These are phyloP conservation scores for Sporobolomyces phaffii DNA, from an alignment of 768 basidiomycete genomes.

Conservation along the genomic window DNA sequence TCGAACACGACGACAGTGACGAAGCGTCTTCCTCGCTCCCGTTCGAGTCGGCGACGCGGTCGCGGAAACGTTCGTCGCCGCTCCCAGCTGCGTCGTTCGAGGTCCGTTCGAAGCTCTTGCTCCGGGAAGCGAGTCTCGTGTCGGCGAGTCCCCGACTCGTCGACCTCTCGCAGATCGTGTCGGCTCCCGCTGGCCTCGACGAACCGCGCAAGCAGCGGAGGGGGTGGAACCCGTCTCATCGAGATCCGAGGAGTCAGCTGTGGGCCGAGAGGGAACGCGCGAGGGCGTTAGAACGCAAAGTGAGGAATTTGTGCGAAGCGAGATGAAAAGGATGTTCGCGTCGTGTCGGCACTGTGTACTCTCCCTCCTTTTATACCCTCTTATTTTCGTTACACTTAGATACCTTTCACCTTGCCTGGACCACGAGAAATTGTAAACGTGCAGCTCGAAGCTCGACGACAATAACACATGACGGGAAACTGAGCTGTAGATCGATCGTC, in stretches of 20 bases:
- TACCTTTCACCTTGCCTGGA: too few relatives aligned
- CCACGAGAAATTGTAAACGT: too few relatives aligned
- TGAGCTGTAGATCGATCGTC: too few relatives aligned
- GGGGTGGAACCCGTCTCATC: constrained; percentile 11
- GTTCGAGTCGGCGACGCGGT: constrained; percentile 16
- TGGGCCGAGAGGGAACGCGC: constrained; percentile 37
- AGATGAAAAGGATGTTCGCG: too few relatives aligned
- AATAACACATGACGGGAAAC: too few relatives aligned
- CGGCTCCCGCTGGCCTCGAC: not conserved
- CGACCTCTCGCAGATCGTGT: constrained; percentile 53
- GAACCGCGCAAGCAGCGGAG: not conserved
- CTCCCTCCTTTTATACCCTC: too few relatives aligned
- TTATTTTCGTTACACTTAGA: too few relatives aligned
- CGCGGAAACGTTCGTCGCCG: not conserved
- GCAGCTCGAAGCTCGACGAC: too few relatives aligned
- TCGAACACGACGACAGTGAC: constrained; percentile 22
- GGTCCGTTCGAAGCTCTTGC: constrained; percentile 76
- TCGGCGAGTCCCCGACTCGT: constrained; percentile 78
- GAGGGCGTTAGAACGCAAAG: constrained; percentile 16
- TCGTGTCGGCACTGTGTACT: too few relatives aligned
- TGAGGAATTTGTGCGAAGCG: constrained; percentile 6
- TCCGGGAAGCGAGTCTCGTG: constrained; percentile 79
- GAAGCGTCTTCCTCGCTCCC: constrained; percentile 36
- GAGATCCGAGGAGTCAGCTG: constrained; percentile 35
- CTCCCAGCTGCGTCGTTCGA: constrained; percentile 50